Evolutionary conservation across 208 protist species (phyloP), one percentile per base, ranked within the genome.

Genomic region (Acanthamoeba castellanii): DNA sequence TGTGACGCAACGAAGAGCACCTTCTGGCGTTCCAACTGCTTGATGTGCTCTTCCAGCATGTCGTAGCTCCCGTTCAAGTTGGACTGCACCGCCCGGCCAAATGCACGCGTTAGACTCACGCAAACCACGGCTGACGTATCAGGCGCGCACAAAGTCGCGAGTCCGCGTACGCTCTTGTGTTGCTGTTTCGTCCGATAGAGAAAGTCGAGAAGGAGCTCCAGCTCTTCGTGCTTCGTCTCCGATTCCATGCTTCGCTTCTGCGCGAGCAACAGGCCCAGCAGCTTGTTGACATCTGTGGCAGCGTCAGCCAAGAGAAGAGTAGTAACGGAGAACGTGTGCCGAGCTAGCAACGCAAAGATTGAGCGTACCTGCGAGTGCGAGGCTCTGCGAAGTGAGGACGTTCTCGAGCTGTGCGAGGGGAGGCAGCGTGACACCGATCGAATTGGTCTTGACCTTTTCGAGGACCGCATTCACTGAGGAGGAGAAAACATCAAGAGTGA

Each of bases 161-260:
- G 20, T 47, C 16, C 25, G 8, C 30, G 32, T 92, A 92, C 87
- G 61, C 87, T 92, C 8, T 78, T 68, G 30, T 92, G 57, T 74
- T 74, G 59, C 27, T 85, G 76, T 47, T 74, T 92, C 20, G 87
- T 92, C 1, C 37, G 57, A 32, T 92, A 92, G 42, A 92, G 64
- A 50, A 92, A 92, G 42, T 92, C 87, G 5, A 92, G 47, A 20
- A 92, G 87, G 14, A 92, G 87, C 87, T 92, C 87, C 18, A 92
- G 9, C 64, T 92, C 87, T 37, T 68, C 64, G 37, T 76, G 59
- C 37, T 68, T 68, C 59, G n/a, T 76, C 42, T 92, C 57, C 8
- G 57, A 76, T 34, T 92, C 87, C 87, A 92, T 92, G 4, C 27
- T 50, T 34, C 42, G 30, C 64, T 92, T 92, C n/a, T 50, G 57